Evolutionary conservation across 2,329 filamentous ascomycete species (phyloP).

Genomic region (Parastagonospora avenae): DNA sequence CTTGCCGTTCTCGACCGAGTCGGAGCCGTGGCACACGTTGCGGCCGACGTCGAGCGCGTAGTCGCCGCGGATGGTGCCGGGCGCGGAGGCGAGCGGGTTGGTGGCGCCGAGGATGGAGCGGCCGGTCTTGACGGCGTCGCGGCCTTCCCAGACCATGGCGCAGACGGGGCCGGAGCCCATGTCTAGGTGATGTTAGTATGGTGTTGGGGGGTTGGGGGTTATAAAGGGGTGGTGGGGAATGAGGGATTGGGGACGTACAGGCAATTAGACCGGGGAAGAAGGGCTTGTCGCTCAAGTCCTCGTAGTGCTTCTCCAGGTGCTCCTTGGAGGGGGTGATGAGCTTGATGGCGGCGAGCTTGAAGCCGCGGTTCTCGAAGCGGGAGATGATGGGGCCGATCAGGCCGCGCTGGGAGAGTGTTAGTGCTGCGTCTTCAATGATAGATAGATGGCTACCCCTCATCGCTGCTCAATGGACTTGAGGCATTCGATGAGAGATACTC

Average conservation of each 20-base stretch:
- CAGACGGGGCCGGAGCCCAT: conserved; percentile 96
- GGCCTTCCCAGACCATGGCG: conserved; percentile 99
- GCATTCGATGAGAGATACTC: not conserved
- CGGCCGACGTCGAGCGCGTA: conserved; percentile 88
- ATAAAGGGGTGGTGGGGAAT: not conserved
- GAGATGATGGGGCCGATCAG: conserved; percentile 96
- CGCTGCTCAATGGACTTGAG: too few relatives aligned
- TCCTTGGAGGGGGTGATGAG: conserved; percentile 84
- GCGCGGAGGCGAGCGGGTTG: conserved; percentile 93
- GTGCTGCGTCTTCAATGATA: not conserved
- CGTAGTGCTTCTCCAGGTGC: conserved; percentile 98
- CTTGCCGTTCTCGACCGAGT: conserved; percentile 97
- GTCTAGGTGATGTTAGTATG: conserved; percentile 61
- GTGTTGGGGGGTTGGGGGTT: conserved; percentile 8
- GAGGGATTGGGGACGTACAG: conserved; percentile 67
- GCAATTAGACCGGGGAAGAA: conserved; percentile 95
- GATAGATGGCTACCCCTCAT: too few relatives aligned
- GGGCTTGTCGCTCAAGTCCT: conserved; percentile 88
- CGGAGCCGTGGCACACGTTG: conserved; percentile 99
- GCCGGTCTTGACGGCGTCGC: conserved; percentile 98
- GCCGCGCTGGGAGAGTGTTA: conserved; percentile 72
- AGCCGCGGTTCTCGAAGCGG: conserved; percentile 97
- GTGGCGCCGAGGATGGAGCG: conserved; percentile 96
- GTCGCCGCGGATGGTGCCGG: conserved; percentile 98
- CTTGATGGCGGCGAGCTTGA: conserved; percentile 99